Evolutionary conservation across 2,329 filamentous ascomycete species (phyloP).

Genomic region (Xylaria multiplex): DNA sequence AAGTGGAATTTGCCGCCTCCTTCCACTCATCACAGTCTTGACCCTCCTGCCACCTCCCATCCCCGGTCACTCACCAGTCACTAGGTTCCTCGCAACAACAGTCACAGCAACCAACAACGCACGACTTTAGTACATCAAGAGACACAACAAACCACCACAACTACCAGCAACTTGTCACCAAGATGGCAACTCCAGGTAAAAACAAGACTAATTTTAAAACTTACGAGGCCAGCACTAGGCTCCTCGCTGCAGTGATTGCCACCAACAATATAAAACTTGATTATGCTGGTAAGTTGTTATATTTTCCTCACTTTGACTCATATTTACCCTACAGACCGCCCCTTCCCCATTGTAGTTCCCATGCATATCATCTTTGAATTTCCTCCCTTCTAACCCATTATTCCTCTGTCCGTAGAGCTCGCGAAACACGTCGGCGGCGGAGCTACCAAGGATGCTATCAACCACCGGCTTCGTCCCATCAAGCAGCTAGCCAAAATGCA

Average conservation of each 20-base stretch:
- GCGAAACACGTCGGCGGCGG: constrained; percentile 48
- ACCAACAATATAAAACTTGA: constrained; percentile 66
- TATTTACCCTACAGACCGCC: background rate
- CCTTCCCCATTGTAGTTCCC: background rate
- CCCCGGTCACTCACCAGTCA: constrained; percentile 6
- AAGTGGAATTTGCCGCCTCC: background rate
- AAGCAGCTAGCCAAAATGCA: constrained; percentile 53
- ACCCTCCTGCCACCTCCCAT: background rate
- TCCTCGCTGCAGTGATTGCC: constrained; percentile 69
- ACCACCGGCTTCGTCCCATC: constrained; percentile 54
- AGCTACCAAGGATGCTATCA: constrained; percentile 49
- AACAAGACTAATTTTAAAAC: constrained; percentile 65
- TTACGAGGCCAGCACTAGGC: constrained; percentile 68
- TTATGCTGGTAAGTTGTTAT: constrained; percentile 65
- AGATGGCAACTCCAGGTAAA: constrained; percentile 53
- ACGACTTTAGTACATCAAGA: background rate
- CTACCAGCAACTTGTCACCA: constrained; percentile 24
- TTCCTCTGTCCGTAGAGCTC: constrained; percentile 37
- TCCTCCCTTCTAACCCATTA: constrained; percentile 23
- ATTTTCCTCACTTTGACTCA: constrained; percentile 2
- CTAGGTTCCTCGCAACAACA: background rate
- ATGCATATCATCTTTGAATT: background rate
- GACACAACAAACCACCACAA: background rate
- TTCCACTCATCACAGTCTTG: background rate
- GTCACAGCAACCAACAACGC: background rate